phyloP scores from a whole-genome alignment of 2,329 filamentous ascomycete genomes.

The Ceratocystis cubensis region DNA sequence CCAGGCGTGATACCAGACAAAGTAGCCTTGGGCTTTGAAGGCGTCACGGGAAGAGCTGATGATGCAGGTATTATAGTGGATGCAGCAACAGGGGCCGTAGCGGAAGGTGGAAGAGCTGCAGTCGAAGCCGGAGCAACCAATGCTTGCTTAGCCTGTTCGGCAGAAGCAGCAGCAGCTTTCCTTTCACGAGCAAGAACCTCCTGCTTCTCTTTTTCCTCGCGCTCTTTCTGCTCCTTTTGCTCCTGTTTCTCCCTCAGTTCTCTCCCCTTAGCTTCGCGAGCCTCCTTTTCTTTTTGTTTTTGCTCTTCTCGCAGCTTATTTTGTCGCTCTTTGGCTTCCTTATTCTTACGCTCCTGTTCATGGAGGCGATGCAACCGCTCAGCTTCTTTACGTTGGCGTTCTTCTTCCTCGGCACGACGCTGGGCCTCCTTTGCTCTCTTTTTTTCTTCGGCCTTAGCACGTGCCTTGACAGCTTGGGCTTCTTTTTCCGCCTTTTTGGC shows the following conservation, averaged over 20 bases:
- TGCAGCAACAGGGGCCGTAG: not conserved
- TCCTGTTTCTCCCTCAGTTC: slow-evolving; percentile 32
- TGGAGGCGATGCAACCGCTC: slow-evolving; percentile 67
- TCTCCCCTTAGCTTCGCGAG: slow-evolving; percentile 60
- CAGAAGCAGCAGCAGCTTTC: not conserved
- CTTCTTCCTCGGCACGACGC: slow-evolving; percentile 81
- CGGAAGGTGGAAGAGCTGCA: not conserved
- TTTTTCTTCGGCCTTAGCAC: slow-evolving; percentile 74
- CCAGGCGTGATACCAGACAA: slow-evolving; percentile 31
- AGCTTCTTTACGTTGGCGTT: slow-evolving; percentile 69
- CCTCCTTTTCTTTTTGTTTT: slow-evolving; percentile 65
- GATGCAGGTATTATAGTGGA: not conserved
- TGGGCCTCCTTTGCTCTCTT: slow-evolving; percentile 83
- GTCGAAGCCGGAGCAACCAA: not conserved
- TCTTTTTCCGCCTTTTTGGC: slow-evolving; percentile 63
- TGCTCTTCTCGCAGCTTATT: slow-evolving; percentile 78
- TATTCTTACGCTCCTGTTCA: slow-evolving; percentile 74
- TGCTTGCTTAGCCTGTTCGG: slow-evolving; percentile 2
- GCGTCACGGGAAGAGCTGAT: slow-evolving; percentile 1
- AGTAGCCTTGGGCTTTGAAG: slow-evolving; percentile 24
- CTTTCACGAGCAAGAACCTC: not conserved
- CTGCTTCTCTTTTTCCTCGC: slow-evolving; percentile 11
- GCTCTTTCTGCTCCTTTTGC: slow-evolving; percentile 35
- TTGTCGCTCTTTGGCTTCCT: slow-evolving; percentile 48
- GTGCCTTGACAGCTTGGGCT: slow-evolving; percentile 67